A percentile compares a stretch with the other conserved stretches of the same genome.
These are phyloP conservation scores for Agaricus blazei DNA, from an alignment of 768 basidiomycete species.

Conservation along the genomic window DNA sequence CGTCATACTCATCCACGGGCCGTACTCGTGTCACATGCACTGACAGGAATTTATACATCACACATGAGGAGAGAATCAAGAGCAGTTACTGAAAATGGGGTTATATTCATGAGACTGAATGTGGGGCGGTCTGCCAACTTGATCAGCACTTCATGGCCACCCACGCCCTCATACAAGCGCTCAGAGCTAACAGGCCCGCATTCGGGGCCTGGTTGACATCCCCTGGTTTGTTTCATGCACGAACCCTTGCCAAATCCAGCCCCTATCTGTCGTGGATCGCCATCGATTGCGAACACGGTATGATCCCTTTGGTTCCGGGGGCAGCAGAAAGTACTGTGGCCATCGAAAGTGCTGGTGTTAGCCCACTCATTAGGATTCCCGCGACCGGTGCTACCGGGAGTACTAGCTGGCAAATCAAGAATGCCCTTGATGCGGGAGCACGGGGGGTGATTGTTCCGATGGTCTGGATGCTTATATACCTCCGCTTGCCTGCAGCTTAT, in stretches of 20 bases:
- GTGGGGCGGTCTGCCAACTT: not conserved
- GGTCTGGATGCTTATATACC: constrained; percentile 29
- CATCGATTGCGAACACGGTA: constrained; percentile 67
- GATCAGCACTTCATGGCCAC: constrained; percentile 34
- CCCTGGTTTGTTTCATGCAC: constrained; percentile 53
- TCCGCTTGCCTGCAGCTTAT: not conserved
- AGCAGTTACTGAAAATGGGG: too few species aligned
- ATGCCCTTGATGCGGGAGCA: constrained; percentile 65
- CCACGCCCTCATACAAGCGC: constrained; percentile 47
- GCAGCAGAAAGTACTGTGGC: constrained; percentile 53
- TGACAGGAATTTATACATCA: too few species aligned
- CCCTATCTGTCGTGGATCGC: constrained; percentile 56
- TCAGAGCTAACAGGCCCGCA: constrained; percentile 53
- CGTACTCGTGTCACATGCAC: too few species aligned
- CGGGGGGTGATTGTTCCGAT: constrained; percentile 62
- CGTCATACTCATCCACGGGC: too few species aligned
- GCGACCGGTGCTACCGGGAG: constrained; percentile 53
- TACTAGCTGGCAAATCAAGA: constrained; percentile 69
- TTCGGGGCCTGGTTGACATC: constrained; percentile 66
- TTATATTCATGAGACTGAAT: not conserved
- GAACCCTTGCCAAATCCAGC: constrained; percentile 52
- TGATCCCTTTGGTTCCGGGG: constrained; percentile 49
- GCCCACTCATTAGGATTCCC: constrained; percentile 55
- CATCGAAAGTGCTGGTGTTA: constrained; percentile 49
- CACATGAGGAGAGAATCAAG: too few species aligned